These are phyloP conservation scores for Ophioceras dolichostomum DNA, from an alignment of 2,329 filamentous ascomycete species.

Conservation along the genomic window DNA sequence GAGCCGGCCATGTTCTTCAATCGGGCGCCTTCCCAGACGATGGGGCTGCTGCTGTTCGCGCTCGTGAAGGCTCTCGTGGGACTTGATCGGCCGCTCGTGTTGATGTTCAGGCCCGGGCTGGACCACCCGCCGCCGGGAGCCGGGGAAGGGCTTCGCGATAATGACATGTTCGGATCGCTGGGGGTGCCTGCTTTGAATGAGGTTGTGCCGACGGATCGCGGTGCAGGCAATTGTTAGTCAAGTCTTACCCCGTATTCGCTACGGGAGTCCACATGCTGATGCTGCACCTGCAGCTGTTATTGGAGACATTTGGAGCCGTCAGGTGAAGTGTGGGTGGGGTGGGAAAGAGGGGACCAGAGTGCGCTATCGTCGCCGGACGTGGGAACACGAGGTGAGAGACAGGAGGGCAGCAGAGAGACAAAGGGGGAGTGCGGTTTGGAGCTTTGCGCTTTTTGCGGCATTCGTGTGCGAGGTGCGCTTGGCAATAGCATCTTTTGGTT, in stretches of 20 bases:
- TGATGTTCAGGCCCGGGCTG: slow-evolving; percentile 65
- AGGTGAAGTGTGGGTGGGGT: no score
- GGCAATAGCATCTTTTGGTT: no score
- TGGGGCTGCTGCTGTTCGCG: slow-evolving; percentile 40
- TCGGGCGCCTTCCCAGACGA: slow-evolving; percentile 76
- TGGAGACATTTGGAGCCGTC: no score
- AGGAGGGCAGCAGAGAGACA: no score
- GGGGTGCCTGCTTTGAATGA: slow-evolving; percentile 33
- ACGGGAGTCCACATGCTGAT: no score
- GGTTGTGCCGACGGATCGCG: no score
- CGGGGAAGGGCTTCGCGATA: slow-evolving; percentile 81
- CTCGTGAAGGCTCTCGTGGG: slow-evolving; percentile 41
- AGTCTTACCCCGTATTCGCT: no score
- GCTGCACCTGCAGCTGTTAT: no score
- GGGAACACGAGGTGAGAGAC: slow-evolving; percentile 2
- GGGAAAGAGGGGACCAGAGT: no score
- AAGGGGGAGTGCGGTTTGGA: neutral
- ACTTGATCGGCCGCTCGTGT: slow-evolving; percentile 55
- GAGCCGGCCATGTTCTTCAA: slow-evolving; percentile 61
- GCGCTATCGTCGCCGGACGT: neutral
- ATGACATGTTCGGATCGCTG: slow-evolving; percentile 52
- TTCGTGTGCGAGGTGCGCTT: no score
- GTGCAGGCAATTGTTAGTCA: no score
- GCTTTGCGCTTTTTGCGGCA: no score
- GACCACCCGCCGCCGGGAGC: slow-evolving; percentile 78